phyloP scores from a whole-genome alignment of 805 yeast species.

The Schizosaccharomyces cryophilus region DNA sequence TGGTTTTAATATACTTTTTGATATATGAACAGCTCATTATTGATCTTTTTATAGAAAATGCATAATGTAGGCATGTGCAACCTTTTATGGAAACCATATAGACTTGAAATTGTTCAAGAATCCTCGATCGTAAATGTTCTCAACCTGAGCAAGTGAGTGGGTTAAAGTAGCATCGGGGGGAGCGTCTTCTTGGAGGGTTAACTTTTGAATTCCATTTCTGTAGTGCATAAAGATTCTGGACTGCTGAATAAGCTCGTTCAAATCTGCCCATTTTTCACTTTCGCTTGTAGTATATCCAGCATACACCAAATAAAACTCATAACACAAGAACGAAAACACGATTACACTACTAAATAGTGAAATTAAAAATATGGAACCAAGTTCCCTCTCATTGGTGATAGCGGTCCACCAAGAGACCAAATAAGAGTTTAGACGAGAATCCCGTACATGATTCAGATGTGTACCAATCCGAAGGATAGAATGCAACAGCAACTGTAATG shows the following conservation, averaged over 20 bases:
- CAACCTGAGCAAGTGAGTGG: neutral
- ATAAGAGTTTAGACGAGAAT: neutral
- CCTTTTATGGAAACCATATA: neutral
- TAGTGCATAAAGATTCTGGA: conserved; percentile 13
- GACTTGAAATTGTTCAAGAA: neutral
- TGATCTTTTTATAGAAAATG: neutral
- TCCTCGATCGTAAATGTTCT: neutral
- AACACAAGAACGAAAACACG: conserved; percentile 20
- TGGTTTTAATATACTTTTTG: neutral
- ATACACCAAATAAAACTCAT: conserved; percentile 27
- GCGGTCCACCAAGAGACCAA: neutral
- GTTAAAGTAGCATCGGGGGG: neutral
- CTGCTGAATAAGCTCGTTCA: conserved; percentile 26
- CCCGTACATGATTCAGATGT: neutral
- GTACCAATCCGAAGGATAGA: conserved; percentile 13
- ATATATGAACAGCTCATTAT: neutral
- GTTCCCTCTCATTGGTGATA: conserved; percentile 8
- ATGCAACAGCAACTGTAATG: conserved; percentile 22
- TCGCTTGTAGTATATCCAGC: conserved; percentile 61
- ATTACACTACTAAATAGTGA: conserved; percentile 19
- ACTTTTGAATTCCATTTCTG: neutral
- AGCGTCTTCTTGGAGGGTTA: neutral
- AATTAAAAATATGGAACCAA: conserved; percentile 17
- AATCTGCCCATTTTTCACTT: conserved; percentile 41
- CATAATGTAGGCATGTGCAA: neutral